Evolutionary conservation across 2,329 filamentous ascomycete genomes (phyloP).

Genomic region (Aotearoamyces nothofagi): DNA sequence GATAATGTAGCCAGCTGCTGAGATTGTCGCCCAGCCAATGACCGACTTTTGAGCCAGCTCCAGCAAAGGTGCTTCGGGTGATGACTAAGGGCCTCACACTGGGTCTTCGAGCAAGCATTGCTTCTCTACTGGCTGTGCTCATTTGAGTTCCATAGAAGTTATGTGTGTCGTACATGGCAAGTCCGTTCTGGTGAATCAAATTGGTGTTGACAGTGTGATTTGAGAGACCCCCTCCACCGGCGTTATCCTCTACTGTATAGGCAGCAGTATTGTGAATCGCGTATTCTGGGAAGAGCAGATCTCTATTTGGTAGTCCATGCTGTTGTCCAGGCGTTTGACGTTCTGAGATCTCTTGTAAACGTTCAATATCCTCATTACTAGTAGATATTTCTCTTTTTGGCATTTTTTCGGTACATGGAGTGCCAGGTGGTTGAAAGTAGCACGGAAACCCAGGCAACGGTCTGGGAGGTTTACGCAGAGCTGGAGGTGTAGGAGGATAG

Average conservation of each 20-base stretch:
- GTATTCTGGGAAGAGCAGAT: constrained; percentile 49
- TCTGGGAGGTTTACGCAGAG: constrained; percentile 46
- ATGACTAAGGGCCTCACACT: constrained; percentile 71
- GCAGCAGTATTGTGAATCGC: constrained; percentile 44
- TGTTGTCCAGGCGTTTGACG: constrained; percentile 20
- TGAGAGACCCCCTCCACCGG: constrained; percentile 25
- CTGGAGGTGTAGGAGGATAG: constrained; percentile 44
- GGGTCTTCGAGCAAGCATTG: constrained; percentile 46
- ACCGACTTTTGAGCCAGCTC: constrained; percentile 59
- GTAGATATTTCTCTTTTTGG: too few relatives aligned
- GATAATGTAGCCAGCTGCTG: constrained; percentile 53
- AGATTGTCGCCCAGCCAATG: constrained; percentile 73
- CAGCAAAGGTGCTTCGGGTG: constrained; percentile 66
- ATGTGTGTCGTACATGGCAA: constrained; percentile 69
- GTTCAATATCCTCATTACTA: too few relatives aligned
- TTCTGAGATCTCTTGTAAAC: too few relatives aligned
- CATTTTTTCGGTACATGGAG: too few relatives aligned
- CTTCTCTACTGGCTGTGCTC: constrained; percentile 45
- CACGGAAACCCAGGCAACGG: constrained; percentile 53
- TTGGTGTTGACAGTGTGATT: constrained; percentile 61
- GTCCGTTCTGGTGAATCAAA: constrained; percentile 59
- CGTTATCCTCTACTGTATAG: constrained; percentile 24
- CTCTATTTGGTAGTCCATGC: constrained; percentile 40
- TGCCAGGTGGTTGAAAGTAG: constrained; percentile 45
- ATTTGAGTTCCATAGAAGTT: constrained; percentile 66